phyloP scores from a whole-genome alignment of 345 rosid genomes.

The Lepidium didymum region DNA sequence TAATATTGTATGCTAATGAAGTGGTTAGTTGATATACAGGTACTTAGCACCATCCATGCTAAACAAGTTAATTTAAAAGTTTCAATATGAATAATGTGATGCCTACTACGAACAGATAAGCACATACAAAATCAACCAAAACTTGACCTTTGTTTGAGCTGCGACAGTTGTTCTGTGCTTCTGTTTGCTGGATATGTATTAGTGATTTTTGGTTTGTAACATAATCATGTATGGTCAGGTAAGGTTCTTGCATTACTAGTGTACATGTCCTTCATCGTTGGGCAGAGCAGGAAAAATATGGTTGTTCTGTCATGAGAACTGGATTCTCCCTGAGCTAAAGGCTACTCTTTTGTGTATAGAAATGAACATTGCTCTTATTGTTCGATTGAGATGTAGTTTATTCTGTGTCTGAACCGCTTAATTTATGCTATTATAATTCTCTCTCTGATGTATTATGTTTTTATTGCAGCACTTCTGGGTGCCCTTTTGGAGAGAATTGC shows the following conservation, averaged over 20 bases:
- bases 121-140: neutral
- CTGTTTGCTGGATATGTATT: slow-evolving; percentile 9
- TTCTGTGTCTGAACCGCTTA: neutral
- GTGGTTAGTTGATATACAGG: slow-evolving; percentile 25
- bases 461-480: slow-evolving; percentile 81
- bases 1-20: slow-evolving; percentile 14
- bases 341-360: neutral
- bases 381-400: neutral
- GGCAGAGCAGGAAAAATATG: neutral
- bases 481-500: slow-evolving; percentile 97
- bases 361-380: neutral
- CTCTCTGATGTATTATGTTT: slow-evolving; percentile 8
- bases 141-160: slow-evolving; percentile 4
- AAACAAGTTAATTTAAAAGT: neutral
- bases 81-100: neutral
- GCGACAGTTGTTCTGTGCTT: neutral
- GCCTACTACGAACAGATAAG: neutral
- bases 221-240: neutral
- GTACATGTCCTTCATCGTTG: neutral
- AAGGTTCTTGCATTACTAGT: neutral
- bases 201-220: neutral
- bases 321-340: neutral
- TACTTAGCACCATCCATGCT: neutral
- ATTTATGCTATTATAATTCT: slow-evolving; percentile 1
- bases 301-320: neutral